These are phyloP conservation scores for Kwoniella bestiolae DNA, from an alignment of 768 basidiomycete genomes.

Conservation along the genomic window DNA sequence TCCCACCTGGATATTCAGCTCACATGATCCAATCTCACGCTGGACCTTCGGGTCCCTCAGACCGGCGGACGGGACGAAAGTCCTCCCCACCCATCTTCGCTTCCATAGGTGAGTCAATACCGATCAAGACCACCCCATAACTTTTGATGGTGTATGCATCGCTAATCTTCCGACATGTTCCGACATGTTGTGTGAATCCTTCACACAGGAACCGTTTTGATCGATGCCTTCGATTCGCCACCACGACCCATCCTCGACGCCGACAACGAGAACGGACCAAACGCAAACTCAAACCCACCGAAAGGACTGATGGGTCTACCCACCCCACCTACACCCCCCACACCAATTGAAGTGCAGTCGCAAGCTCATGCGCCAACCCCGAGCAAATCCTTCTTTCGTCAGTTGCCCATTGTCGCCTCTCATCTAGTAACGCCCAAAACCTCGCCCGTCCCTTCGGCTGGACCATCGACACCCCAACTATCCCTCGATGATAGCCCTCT, in stretches of 20 bases:
- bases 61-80: no score
- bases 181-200: no score
- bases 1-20: not conserved
- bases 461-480: constrained; percentile 20
- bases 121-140: not conserved
- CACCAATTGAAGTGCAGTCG: not conserved
- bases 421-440: constrained; percentile 5
- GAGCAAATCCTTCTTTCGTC: not conserved
- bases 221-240: constrained; percentile 43
- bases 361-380: not conserved
- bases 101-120: constrained; percentile 42
- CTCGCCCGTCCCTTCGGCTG: constrained; percentile 10
- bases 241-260: constrained; percentile 22
- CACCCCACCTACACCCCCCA: constrained; percentile 5
- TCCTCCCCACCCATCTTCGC: constrained; percentile 23
- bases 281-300: no score
- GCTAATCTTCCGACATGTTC: not conserved
- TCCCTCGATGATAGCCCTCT: constrained; percentile 11
- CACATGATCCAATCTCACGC: constrained; percentile 2
- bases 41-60: constrained; percentile 5
- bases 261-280: no score
- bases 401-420: not conserved
- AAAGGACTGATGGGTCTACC: constrained; percentile 2
- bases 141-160: not conserved
- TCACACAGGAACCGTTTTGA: constrained; percentile 49